Conservation (phyloP, 148 eudicot species). For the Silene uniflora region DNA sequence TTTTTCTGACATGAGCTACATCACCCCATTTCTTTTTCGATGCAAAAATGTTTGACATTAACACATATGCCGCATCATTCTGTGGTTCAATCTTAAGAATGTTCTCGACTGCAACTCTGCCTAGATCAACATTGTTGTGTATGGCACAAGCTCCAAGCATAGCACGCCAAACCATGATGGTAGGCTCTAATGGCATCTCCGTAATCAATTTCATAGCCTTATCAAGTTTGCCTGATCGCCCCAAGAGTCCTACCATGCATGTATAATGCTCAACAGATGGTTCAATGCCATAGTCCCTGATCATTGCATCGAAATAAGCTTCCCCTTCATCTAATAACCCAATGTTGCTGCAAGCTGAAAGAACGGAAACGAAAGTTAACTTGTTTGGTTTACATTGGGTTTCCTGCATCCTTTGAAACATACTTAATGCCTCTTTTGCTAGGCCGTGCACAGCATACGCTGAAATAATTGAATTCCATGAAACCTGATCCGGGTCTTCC, state of each 20-base stretch:
- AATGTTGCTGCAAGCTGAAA: conserved; percentile 85
- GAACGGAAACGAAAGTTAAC: conserved; percentile 69
- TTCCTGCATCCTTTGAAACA: conserved; percentile 55
- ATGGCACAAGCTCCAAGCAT: conserved; percentile 79
- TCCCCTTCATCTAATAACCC: conserved; percentile 66
- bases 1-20: conserved; percentile 76
- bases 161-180: conserved; percentile 91
- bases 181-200: conserved; percentile 71
- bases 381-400: conserved; percentile 48
- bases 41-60: conserved; percentile 79
- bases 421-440: conserved; percentile 54
- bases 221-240: conserved; percentile 66
- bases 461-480: conserved; percentile 81
- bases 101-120: conserved; percentile 48
- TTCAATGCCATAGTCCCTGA: conserved; percentile 46
- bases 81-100: conserved; percentile 77
- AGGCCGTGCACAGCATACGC: conserved; percentile 86
- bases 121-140: conserved; percentile 68
- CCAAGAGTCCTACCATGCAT: conserved; percentile 85
- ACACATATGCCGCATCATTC: conserved; percentile 66
- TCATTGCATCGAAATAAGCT: conserved; percentile 57
- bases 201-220: conserved; percentile 64
- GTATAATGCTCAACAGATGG: conserved; percentile 89
- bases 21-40: conserved; percentile 65
- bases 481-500: conserved; percentile 58